Base-by-base conservation (phyloP, 208 protist genomes). In the Trypanosoma rangeli region DNA sequence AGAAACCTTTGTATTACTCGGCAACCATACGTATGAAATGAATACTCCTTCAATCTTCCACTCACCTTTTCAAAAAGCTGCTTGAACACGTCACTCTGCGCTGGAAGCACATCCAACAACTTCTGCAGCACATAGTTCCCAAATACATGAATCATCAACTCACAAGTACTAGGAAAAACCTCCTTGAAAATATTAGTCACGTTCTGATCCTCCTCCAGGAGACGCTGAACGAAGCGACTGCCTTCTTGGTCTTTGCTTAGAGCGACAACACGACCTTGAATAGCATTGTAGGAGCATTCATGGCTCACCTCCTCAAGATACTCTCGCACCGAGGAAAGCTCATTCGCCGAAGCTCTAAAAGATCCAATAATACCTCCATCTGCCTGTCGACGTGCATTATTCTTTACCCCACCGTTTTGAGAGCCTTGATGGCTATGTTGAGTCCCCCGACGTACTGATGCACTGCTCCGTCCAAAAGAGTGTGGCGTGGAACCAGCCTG, bases 61-160 rank as follows among this genome's bases (percentile, higher is more conserved):
- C 72, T 70, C n/a, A 99, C 66, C 66, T 81, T 56, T 31, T 82
- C 70, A 1, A 84, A 83, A 26, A 98, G 68, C 22, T 74, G 60
- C 13, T 42, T 55, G 31, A 78, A 64, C 69, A 88, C 73, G 48
- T 52, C 50, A 56, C 73, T 62, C 15, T 62, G 74, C 22, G 37
- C 42, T 13, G 79, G 69, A 50, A 96, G 88, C 33, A 95, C 86
- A 69, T 99, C 98, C 56, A 99, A 95, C 49, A 99, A 87, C 82
- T 99, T 99, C 83, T 99, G 97, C 31, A 98, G 78, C 28, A 99
- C 97, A 80, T 99, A 99, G 78, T 99, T 99, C 29, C 98, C 98
- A 90, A 99, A 99, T 5, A 99, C 96, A 67, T 99, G 95, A 24
- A 81, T 96, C 74, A 97, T 94, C 18, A 99, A 82, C 10, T 85